Conservation (phyloP, 371 early-diverging fungal genomes). For the Synchytrium microbalum region DNA sequence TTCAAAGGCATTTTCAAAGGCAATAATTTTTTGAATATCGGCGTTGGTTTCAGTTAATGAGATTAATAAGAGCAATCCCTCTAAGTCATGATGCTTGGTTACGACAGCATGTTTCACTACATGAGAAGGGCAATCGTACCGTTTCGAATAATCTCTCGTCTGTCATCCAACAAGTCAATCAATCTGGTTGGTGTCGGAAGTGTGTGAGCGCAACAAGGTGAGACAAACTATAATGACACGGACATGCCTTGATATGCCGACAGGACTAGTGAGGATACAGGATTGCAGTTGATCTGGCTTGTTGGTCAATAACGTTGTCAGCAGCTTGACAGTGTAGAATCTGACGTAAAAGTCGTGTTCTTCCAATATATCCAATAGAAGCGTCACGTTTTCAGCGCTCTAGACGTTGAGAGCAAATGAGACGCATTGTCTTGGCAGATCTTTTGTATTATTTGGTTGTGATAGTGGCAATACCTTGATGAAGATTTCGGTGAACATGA, state of each 20-base stretch:
- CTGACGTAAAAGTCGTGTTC: conserved; percentile 90
- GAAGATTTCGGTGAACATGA: conserved; percentile 35
- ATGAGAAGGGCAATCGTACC: conserved; percentile 43
- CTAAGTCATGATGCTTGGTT: conserved; percentile 34
- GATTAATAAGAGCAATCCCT: conserved; percentile 83
- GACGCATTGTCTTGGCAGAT: too few species aligned
- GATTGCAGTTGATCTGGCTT: conserved; percentile 66
- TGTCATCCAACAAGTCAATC: conserved; percentile 86
- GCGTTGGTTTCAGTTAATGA: conserved; percentile 81
- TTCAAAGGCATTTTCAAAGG: conserved; percentile 95
- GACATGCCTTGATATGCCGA: conserved; percentile 63
- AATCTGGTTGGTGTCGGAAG: conserved; percentile 46
- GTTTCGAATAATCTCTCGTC: conserved; percentile 89
- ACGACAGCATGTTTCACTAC: background rate
- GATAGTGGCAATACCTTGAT: conserved; percentile 16
- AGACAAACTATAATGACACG: background rate
- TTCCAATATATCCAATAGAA: conserved; percentile 75
- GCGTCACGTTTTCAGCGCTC: conserved; percentile 67
- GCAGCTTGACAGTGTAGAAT: conserved; percentile 76
- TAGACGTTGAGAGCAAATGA: conserved; percentile 26
- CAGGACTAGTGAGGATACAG: conserved; percentile 76
- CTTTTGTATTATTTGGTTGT: background rate
- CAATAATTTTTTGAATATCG: conserved; percentile 95
- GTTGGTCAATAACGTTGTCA: conserved; percentile 63
- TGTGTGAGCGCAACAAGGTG: background rate